Percentiles rank a stretch among this genome's conserved stretches.
Evolutionary conservation across 306 rosid species (phyloP).

Genomic region (Lablab purpureus): DNA sequence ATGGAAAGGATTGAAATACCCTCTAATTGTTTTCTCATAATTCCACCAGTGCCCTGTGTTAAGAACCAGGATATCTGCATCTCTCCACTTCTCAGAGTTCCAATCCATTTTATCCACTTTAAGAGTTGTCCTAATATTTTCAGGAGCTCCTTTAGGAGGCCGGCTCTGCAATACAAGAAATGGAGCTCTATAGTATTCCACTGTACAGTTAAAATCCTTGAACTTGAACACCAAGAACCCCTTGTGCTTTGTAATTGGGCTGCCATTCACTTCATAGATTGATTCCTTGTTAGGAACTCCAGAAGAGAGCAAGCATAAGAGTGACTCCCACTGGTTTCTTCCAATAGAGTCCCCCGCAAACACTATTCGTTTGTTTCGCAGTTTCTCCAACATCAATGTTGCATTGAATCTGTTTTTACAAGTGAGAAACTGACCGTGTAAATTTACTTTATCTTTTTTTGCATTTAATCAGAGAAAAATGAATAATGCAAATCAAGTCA

Average conservation of each 20-base stretch:
- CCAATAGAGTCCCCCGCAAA: constrained; percentile 95
- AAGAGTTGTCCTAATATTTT: constrained; percentile 63
- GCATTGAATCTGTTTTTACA: constrained; percentile 73
- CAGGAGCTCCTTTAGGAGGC: constrained; percentile 66
- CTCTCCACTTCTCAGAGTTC: constrained; percentile 75
- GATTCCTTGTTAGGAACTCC: constrained; percentile 67
- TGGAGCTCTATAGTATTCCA: constrained; percentile 88
- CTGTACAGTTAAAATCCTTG: constrained; percentile 73
- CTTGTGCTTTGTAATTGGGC: constrained; percentile 80
- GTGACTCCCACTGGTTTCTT: constrained; percentile 94
- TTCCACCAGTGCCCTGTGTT: constrained; percentile 99
- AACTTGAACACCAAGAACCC: constrained; percentile 88
- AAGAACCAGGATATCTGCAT: constrained; percentile 80
- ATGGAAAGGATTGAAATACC: constrained; percentile 52
- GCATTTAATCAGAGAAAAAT: constrained; percentile 41
- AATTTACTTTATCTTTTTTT: constrained; percentile 14
- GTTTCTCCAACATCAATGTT: constrained; percentile 70
- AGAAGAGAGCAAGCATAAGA: constrained; percentile 86
- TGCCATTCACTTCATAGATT: constrained; percentile 87
- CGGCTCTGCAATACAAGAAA: constrained; percentile 86
- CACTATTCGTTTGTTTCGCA: constrained; percentile 70
- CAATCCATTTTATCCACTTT: constrained; percentile 89
- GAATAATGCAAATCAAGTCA: not conserved
- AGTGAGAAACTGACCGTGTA: not conserved
- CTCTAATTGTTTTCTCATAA: constrained; percentile 88